These are phyloP conservation scores for Austropuccinia psidii DNA, from an alignment of 1,284 basidiomycete species.

Conservation along the genomic window DNA sequence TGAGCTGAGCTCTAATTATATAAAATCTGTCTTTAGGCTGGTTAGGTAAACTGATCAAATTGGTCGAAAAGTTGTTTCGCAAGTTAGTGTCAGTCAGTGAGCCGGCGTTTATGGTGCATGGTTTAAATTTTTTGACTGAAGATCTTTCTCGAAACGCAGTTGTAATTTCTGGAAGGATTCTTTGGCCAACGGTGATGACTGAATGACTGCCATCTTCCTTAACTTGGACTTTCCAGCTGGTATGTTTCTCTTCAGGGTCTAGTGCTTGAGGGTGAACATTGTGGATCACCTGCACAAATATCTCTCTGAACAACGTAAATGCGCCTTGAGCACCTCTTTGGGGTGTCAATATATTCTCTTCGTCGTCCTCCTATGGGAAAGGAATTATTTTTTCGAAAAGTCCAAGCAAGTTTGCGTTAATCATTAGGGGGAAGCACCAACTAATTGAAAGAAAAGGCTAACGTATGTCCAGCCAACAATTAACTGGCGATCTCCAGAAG, in stretches of 20 bases:
- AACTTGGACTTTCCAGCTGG: slow-evolving; percentile 38
- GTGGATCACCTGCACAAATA: slow-evolving; percentile 39
- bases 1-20: slow-evolving; percentile 37
- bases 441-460: neutral
- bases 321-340: slow-evolving; percentile 40
- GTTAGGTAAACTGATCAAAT: slow-evolving; percentile 34
- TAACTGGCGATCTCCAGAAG: slow-evolving; percentile 37
- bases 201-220: slow-evolving; percentile 38
- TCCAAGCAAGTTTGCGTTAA: neutral
- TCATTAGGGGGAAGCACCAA: neutral
- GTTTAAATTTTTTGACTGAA: slow-evolving; percentile 26
- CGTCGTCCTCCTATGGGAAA: slow-evolving; percentile 38
- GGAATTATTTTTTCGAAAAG: too few relatives aligned
- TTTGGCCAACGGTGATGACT: slow-evolving; percentile 41
- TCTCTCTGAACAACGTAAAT: slow-evolving; percentile 41
- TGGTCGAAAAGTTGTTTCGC: neutral
- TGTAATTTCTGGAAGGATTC: slow-evolving; percentile 40
- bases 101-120: neutral
- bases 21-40: slow-evolving; percentile 40
- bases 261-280: slow-evolving; percentile 37
- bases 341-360: slow-evolving; percentile 25
- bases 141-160: slow-evolving; percentile 38
- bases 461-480: slow-evolving; percentile 41
- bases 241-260: slow-evolving; percentile 20
- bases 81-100: neutral